Evolutionary conservation across 176 grass and related monocot genomes (phyloP), one percentile per base, ranked within the genome.

Genomic region (Aegilops sharonensis): DNA sequence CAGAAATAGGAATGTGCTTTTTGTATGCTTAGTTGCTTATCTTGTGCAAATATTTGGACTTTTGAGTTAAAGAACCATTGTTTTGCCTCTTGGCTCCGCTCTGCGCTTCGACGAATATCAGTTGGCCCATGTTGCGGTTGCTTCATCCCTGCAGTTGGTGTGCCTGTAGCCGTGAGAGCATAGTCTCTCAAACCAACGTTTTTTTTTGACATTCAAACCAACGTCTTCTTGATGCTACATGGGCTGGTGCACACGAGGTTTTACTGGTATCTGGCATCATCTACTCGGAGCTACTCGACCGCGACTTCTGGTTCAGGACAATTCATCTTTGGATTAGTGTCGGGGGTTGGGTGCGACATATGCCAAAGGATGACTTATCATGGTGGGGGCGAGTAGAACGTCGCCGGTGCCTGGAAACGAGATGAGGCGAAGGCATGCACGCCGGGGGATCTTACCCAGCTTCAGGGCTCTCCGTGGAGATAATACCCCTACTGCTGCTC

Each of bases 31-130:
- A 60, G 59, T 84, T 75, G 59, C 20, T 73, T 75, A 66, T 83
- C 83, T 79, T 93, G 63, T 88, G 76, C 8, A 88, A 72, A 71
- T 82, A 31, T 73, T 71, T 79, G 30, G 29, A 61, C 42, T 75
- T 54, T 17, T 82, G 78, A 77, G 81, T 59, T 74, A 68, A 68
- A 48, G 61, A 81, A 68, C 14, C 5, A 11, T 59, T 9, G 6
- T 59, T 8, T 59, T 21, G 56, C 56, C 18, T 21, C 18, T 59
- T 2, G 18, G 56, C 54, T 8, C 18, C 2, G 54, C 54, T 57
- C 54, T 57, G 54, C 0, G 54, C 1, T 57, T 21, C 0, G 18
- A 21, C 18, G 5, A 57, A 54, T 54, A 54, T 18, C 50, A 15
- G 18, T 54, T 18, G 6, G 2, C 1, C 50, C 50, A 15, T 5